Conservation (phyloP, 345 rosid genomes). For the Populus ilicifolia region DNA sequence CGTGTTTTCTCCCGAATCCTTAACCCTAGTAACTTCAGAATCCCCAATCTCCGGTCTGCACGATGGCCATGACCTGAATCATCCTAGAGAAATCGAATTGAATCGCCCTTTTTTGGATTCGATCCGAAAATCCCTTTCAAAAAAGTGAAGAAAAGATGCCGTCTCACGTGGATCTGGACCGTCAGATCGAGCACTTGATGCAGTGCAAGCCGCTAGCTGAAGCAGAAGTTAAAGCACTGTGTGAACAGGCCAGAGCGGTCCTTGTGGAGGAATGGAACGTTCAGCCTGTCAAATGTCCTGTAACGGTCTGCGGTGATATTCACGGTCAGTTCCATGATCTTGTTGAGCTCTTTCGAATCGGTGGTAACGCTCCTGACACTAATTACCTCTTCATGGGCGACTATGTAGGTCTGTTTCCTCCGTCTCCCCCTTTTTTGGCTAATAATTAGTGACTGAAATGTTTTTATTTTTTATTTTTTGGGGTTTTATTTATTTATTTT, state of each 20-base stretch:
- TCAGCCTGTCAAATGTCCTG: slow-evolving; percentile 51
- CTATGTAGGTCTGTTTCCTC: slow-evolving; percentile 37
- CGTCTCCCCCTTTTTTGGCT: not conserved
- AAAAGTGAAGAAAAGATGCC: slow-evolving; percentile 14
- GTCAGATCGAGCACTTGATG: slow-evolving; percentile 36
- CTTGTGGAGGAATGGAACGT: slow-evolving; percentile 57
- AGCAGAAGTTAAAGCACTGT: slow-evolving; percentile 36
- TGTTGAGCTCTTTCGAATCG: slow-evolving; percentile 51
- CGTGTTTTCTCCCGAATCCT: not conserved
- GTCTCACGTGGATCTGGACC: slow-evolving; percentile 32
- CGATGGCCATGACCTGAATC: slow-evolving; percentile 9
- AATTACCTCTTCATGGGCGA: slow-evolving; percentile 60
- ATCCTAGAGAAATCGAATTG: not conserved
- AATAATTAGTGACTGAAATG: not conserved
- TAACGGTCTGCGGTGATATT: slow-evolving; percentile 53
- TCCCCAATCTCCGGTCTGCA: not conserved
- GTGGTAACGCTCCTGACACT: slow-evolving; percentile 50
- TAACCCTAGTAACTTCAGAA: slow-evolving; percentile 8
- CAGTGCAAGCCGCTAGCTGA: slow-evolving; percentile 33
- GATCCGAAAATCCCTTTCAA: not conserved
- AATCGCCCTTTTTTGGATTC: not conserved
- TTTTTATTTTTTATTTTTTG: not conserved
- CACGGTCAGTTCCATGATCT: slow-evolving; percentile 59
- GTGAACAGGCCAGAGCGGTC: slow-evolving; percentile 45
- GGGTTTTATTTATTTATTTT: not conserved